Base-by-base conservation (phyloP, 2,329 filamentous ascomycete genomes). In the Paecilomyces variotii region DNA sequence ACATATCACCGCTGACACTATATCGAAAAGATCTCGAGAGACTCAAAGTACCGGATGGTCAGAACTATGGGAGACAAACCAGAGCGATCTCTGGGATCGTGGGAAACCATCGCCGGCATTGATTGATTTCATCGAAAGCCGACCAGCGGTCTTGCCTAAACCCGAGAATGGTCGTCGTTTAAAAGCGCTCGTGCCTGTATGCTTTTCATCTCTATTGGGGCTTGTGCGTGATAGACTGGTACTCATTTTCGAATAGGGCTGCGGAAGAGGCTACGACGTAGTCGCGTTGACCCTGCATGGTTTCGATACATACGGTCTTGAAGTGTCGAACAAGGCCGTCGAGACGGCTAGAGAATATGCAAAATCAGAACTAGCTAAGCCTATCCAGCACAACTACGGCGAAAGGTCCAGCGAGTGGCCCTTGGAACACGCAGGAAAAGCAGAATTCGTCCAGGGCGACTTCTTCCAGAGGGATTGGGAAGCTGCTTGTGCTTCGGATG, bases 71-170 rank as follows among this genome's bases (percentile, higher is more conserved):
- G 35, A 45, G 4, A 45, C 14, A 2, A 45, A 45, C 30, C 27
- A 54, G 24, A 52, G 53, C 7, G 25, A 35, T 32, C 52, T 52
- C 34, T 52, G 39, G 24, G 25, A 32, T 52, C 27, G 14, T 32
- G 19, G 49, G 25, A 25, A 53, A 11, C 14, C 56, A 32, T 49
- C 28, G 14, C 50, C 56, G 19, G 53, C 54, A 57, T 28, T 39
- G 26, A 28, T 12, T 5, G 3, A 60, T 53, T 55, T 39, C 28
- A 57, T 51, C 64, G 4, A 58, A 59, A 50, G 61, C 57, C 39
- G 14, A 2, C 35, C 35, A 4, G 14, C 35, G 14, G 35, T 19
- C 14, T 45, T 45, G 14, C 35, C 35, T 19, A 45, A 45, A n/a
- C 14, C 35, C n/a, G 35, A 45, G 4, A n/a, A 45, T 45, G 35